Percentiles rank a stretch among this genome's conserved stretches.
Conservation (phyloP, 2,329 filamentous ascomycete species). For the Lizonia empirigonia region DNA sequence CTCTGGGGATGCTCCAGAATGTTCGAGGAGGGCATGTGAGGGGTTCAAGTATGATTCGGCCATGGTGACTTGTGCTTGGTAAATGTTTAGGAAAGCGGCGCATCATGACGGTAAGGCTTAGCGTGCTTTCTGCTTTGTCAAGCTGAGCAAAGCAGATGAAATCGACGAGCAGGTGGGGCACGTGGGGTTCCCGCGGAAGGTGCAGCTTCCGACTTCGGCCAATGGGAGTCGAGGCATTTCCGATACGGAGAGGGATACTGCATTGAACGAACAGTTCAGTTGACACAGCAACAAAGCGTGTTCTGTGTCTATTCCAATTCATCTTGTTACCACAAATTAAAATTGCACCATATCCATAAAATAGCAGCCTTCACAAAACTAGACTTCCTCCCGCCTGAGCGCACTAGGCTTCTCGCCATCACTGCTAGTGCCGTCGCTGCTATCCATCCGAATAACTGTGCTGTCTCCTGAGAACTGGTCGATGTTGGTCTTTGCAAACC, state of each 20-base stretch:
- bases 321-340: not conserved
- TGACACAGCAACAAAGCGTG: not conserved
- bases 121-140: slow-evolving; percentile 24
- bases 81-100: slow-evolving; percentile 38
- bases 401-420: slow-evolving; percentile 11
- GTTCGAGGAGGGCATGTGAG: slow-evolving; percentile 26
- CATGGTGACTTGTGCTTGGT: slow-evolving; percentile 33
- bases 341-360: not conserved
- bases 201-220: not conserved
- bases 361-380: not conserved
- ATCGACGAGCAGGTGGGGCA: slow-evolving; percentile 1
- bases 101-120: slow-evolving; percentile 3
- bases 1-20: slow-evolving; percentile 35
- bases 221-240: slow-evolving; percentile 4
- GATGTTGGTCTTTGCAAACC: slow-evolving; percentile 14
- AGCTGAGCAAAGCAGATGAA: slow-evolving; percentile 29
- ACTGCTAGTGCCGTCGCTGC: slow-evolving; percentile 9
- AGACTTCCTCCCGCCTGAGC: slow-evolving; percentile 8
- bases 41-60: slow-evolving; percentile 19
- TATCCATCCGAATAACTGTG: slow-evolving; percentile 7
- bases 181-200: not conserved
- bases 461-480: slow-evolving; percentile 18
- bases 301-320: not conserved
- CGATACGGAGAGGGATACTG: not conserved
- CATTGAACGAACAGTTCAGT: no score